These are phyloP conservation scores for Chaetomiaceae sp. DNA, from an alignment of 2,329 filamentous ascomycete genomes.

Conservation along the genomic window DNA sequence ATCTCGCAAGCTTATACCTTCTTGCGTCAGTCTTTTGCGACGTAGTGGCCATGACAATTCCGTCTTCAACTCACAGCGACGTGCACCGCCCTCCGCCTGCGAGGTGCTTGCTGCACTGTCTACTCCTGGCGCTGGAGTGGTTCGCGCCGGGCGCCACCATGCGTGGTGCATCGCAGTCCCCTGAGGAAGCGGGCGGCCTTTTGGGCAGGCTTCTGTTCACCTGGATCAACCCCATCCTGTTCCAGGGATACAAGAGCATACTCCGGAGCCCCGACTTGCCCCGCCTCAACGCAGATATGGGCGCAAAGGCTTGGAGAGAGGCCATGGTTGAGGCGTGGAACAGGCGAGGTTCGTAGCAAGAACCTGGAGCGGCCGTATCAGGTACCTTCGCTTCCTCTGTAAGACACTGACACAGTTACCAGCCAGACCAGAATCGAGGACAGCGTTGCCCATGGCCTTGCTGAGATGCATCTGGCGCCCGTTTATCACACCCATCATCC, in stretches of 20 bases:
- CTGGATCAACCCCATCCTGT: background rate
- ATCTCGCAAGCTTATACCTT: too few relatives aligned
- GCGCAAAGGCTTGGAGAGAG: background rate
- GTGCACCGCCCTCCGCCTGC: too few relatives aligned
- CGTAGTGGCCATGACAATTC: too few relatives aligned
- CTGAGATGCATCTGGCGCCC: background rate
- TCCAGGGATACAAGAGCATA: background rate
- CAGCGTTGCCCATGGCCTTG: background rate
- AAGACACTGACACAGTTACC: background rate
- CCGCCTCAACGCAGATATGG: background rate
- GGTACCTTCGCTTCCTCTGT: background rate
- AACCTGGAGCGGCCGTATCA: too few relatives aligned
- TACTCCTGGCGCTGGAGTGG: too few relatives aligned
- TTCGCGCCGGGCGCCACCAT: too few relatives aligned
- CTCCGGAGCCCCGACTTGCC: background rate
- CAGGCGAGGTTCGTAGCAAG: background rate
- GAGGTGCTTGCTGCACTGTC: too few relatives aligned
- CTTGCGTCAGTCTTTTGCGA: too few relatives aligned
- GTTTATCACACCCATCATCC: background rate
- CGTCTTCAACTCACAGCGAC: too few relatives aligned
- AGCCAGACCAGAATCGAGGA: background rate
- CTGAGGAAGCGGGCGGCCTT: background rate
- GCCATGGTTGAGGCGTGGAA: background rate
- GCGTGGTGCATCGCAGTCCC: too few relatives aligned
- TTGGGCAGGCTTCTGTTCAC: background rate